Evolutionary conservation across 352 stramenopile species (phyloP), one percentile per base, ranked within the genome.

Genomic region (Plasmopara viticola): DNA sequence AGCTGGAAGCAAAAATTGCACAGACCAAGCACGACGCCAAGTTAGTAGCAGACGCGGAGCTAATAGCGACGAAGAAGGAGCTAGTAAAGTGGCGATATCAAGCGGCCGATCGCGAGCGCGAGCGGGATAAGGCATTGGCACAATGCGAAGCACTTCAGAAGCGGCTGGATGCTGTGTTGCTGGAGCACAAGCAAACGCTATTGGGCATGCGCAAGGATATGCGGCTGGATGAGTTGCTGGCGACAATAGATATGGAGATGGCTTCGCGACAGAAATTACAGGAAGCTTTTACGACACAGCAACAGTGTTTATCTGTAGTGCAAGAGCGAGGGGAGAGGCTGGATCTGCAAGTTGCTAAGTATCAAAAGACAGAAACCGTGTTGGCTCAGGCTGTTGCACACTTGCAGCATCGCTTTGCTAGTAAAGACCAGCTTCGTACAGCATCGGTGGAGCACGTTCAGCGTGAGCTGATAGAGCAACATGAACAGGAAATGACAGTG

Each of bases 331-430:
- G 86, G 7, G 54, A 70, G 47, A 53, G 58, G 34, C 55, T 89
- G 9, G 44, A 64, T 12, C 31, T 33, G 13, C 78, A 89, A 39
- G 66, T 88, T 33, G 33, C 56, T 13, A 72, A 78, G 37, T 87
- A 89, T 56, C 78, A 89, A 49, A 87, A 84, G 64, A 89, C 78
- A 0, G 78, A 91, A 56, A 91, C 78, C 0, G 78, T 84, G 39
- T 51, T 91, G 40, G 76, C 71, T 7, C 74, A 91, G 56, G 83
- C 74, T 18, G 63, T 87, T 13, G 61, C 76, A 5, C 78, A 91
- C 47, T 71, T 89, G 44, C 78, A 87, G 60, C 67, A 84, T 49
- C 74, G 70, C 25, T 73, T 76, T 39, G 61, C 76, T 25, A 70
- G 44, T 44, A 86, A 83, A 56, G 65, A 87, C n/a, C 68, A 85